A percentile compares a stretch with the other conserved stretches of the same genome.
phyloP scores from a whole-genome alignment of 164 flowering plant genomes.

The Umbilicus rupestris region DNA sequence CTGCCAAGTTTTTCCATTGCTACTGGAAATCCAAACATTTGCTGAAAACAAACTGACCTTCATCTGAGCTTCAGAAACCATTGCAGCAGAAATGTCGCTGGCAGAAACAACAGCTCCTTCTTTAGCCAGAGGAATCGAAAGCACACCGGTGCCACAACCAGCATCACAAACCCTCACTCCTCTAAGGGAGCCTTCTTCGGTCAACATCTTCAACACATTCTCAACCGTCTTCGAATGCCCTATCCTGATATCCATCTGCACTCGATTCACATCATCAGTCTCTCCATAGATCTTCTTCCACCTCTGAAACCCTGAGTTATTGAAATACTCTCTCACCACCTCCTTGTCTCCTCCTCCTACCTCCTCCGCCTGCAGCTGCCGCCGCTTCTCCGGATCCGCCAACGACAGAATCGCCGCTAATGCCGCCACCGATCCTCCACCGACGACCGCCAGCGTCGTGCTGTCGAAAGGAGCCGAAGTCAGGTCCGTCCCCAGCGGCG shows the following conservation, averaged over 20 bases:
- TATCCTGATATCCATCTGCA: slow-evolving; percentile 80
- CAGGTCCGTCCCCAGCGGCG: slow-evolving; percentile 31
- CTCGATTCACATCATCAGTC: slow-evolving; percentile 82
- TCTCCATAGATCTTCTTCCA: slow-evolving; percentile 97
- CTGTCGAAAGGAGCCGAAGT: slow-evolving; percentile 32
- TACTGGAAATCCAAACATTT: no score
- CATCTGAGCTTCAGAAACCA: slow-evolving; percentile 85
- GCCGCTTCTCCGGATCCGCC: slow-evolving; percentile 79
- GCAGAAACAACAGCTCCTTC: slow-evolving; percentile 80
- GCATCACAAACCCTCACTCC: slow-evolving; percentile 90
- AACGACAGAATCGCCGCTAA: slow-evolving; percentile 65
- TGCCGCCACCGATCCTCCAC: slow-evolving; percentile 73
- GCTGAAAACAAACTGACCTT: slow-evolving; percentile 29
- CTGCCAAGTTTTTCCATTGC: no score
- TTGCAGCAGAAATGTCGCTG: slow-evolving; percentile 89
- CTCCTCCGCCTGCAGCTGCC: slow-evolving; percentile 80
- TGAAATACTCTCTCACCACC: slow-evolving; percentile 87
- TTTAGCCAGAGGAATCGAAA: slow-evolving; percentile 79
- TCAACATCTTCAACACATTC: slow-evolving; percentile 56
- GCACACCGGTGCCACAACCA: slow-evolving; percentile 86
- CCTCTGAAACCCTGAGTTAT: slow-evolving; percentile 76
- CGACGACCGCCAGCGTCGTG: slow-evolving; percentile 57
- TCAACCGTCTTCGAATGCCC: slow-evolving; percentile 90
- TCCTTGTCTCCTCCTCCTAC: slow-evolving; percentile 98
- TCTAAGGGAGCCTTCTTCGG: slow-evolving; percentile 50